Evolutionary conservation across 805 yeast species (phyloP), one percentile per base, ranked within the genome.

Genomic region (Lipomyces spencermartinsiae): DNA sequence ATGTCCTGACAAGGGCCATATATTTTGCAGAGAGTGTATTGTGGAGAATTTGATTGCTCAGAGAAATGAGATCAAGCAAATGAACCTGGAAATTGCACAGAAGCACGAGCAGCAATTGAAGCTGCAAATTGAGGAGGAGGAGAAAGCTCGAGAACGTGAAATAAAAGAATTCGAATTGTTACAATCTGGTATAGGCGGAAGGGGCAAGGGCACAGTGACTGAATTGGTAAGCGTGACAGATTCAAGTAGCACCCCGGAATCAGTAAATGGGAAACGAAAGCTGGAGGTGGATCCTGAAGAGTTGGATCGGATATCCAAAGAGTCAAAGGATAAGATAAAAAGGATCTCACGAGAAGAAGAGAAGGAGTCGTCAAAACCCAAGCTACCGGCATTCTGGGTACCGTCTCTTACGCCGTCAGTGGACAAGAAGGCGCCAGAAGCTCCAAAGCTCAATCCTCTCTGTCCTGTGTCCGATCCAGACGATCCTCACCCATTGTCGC

Each of bases 11-110:
- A 46, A 62, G 25, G 73, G 73, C 37, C 73, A 71, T 37, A 57
- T 71, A 9, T 71, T 71, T 37, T 71, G 73, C 59, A 61, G 70
- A 14, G 65, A 68, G 46, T 71, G 73, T 53, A 68, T 71, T 25
- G 35, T 70, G 56, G 68, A 67, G 58, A 71, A 70, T 49, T 37
- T 71, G 35, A 55, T 71, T 9, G 53, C 73, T 7, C 73, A 71
- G 59, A 61, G 69, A 29, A 51, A 22, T 2, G 71, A 67, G 60
- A 65, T 68, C 63, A 70, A 58, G 60, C 29, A 49, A 16, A 58
- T 66, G 54, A 58, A 67, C 22, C 35, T 35, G 53, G 73, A 64
- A 53, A 58, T 62, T 39, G 68, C 61, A 2, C 62, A 39, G 31
- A 59, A 51, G 25, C 59, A 37, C 53, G 63, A 51, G n/a, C 61